A percentile compares a stretch with the other conserved stretches of the same genome.
These are phyloP conservation scores for Cylindrodendrum hubeiense DNA, from an alignment of 2,329 filamentous ascomycete genomes.

Conservation along the genomic window DNA sequence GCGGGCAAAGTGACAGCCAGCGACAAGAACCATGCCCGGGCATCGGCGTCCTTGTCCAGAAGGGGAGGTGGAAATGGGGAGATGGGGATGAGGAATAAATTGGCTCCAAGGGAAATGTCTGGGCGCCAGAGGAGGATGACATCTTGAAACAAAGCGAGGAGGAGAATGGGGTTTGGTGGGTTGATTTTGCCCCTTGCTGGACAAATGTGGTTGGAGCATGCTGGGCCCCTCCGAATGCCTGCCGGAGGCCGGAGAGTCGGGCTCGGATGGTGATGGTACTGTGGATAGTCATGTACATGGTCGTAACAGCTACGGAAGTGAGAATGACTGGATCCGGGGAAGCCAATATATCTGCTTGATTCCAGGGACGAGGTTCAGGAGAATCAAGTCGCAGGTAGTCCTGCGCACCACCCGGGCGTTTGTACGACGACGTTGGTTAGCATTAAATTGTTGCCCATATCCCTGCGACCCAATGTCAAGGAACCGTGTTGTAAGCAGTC, in stretches of 20 bases:
- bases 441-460: slow-evolving; percentile 16
- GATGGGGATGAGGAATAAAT: not conserved
- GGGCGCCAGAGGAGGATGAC: slow-evolving; percentile 3
- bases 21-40: not conserved
- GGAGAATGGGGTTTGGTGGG: slow-evolving; percentile 19
- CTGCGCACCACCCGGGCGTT: not conserved
- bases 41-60: not conserved
- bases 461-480: slow-evolving; percentile 12
- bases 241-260: not conserved
- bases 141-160: slow-evolving; percentile 24
- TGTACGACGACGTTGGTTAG: slow-evolving; percentile 16
- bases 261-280: not conserved
- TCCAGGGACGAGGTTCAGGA: slow-evolving; percentile 10
- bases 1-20: not conserved
- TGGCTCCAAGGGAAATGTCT: not conserved
- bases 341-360: slow-evolving; percentile 6
- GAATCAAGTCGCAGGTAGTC: not conserved
- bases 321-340: not conserved
- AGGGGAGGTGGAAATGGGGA: slow-evolving; percentile 1
- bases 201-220: not conserved
- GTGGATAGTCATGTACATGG: not conserved
- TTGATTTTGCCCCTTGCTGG: slow-evolving; percentile 12
- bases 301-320: not conserved
- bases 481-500: slow-evolving; percentile 9
- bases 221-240: not conserved